Percentiles rank a stretch among this genome's conserved stretches.
phyloP scores from a whole-genome alignment of 441 rosid genomes.

The Sinapis alba region DNA sequence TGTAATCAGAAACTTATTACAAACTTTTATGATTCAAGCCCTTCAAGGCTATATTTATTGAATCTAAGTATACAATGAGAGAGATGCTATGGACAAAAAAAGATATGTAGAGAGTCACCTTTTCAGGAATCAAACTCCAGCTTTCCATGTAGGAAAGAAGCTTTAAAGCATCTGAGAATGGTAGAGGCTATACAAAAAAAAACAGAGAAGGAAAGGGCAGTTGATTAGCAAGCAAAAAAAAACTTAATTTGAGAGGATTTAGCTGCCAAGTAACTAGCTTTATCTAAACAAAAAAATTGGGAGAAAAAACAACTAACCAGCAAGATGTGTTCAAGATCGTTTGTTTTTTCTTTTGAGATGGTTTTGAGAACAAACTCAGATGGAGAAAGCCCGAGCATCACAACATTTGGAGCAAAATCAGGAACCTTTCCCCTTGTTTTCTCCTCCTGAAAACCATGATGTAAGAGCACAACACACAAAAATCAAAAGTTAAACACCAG shows the following conservation, averaged over 20 bases:
- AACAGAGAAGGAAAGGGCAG: not conserved
- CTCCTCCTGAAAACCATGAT: slow-evolving; percentile 65
- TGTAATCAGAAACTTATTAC: not conserved
- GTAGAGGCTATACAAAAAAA: slow-evolving; percentile 60
- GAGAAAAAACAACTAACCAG: slow-evolving; percentile 55
- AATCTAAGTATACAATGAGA: slow-evolving; percentile 12
- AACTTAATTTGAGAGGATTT: not conserved
- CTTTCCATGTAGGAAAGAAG: slow-evolving; percentile 71
- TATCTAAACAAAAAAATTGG: not conserved
- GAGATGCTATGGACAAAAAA: not conserved
- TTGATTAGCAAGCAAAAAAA: slow-evolving; percentile 1
- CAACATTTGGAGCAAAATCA: slow-evolving; percentile 63
- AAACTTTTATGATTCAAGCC: not conserved
- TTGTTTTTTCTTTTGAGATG: slow-evolving; percentile 70
- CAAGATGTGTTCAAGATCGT: slow-evolving; percentile 87
- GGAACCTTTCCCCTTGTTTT: slow-evolving; percentile 54
- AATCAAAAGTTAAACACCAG: not conserved
- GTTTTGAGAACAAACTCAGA: slow-evolving; percentile 78
- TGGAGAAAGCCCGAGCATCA: slow-evolving; percentile 79
- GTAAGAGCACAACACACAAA: not conserved
- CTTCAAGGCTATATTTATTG: not conserved
- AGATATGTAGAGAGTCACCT: slow-evolving; percentile 50
- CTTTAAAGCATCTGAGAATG: slow-evolving; percentile 91
- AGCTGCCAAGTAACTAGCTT: slow-evolving; percentile 8
- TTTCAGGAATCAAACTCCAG: slow-evolving; percentile 79